Base-by-base conservation (phyloP, 805 yeast species). In the Schwanniomyces vanrijiae region DNA sequence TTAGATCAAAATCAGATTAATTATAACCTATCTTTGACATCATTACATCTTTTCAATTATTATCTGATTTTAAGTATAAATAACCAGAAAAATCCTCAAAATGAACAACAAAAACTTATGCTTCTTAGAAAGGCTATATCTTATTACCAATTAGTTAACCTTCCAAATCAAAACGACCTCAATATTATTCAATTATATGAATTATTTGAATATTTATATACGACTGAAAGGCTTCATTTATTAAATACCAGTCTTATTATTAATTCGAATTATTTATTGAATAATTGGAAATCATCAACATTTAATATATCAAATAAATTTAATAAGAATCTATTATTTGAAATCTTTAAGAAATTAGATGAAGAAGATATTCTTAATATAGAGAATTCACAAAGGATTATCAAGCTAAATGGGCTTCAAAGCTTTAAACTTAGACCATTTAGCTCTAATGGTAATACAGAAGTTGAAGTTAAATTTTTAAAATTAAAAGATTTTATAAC, bases 31-130 rank as follows among this genome's bases (percentile, higher is more conserved):
- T 58, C 70, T 11, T 43, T 68, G 16, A 46, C 61, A 18, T 58
- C 58, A 21, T 34, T 66, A 4, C 68, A 69, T 46, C 50, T 66
- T 47, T 65, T 61, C 45, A 58, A 61, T 47, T 69, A 66, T 49
- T 59, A 62, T 47, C 68, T 62, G 42, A 60, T 58, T 20, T 56
- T 61, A 46, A 65, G 61, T 43, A 48, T 63, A 28, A 62, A 64
- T 31, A 59, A 61, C 40, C 54, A 57, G 16, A 60, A 57, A 43
- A 49, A 50, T 38, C 54, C 60, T 38, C 52, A 51, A 13, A 64
- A 62, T 45, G 65, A 65, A 35, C 68, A 67, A 44, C 71, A 66
- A 34, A 65, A 65, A 43, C 54, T 66, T 21, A 45, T 60, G 24
- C 52, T 66, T 49, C 52, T 66, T 22, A 50, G 63, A 33, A 56